These are phyloP conservation scores for Hericium erinaceus DNA, from an alignment of 768 basidiomycete genomes.

Conservation along the genomic window DNA sequence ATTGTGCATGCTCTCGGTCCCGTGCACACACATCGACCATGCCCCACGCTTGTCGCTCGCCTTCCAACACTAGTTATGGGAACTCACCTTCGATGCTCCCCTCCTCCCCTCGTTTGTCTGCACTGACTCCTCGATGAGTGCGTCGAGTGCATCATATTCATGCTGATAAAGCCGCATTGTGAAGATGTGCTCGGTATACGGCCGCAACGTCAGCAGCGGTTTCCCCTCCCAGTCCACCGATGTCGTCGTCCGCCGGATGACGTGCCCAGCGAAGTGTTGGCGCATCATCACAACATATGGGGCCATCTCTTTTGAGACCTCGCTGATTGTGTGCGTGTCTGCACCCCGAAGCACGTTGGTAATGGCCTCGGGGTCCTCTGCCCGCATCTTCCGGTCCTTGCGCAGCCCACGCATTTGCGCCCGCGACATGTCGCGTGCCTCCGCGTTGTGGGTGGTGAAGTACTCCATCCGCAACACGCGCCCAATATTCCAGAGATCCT, in stretches of 20 bases:
- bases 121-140: neutral
- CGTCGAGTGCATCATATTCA: neutral
- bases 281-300: neutral
- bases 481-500: neutral
- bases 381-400: neutral
- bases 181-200: neutral
- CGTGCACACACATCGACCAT: neutral
- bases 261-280: neutral
- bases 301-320: neutral
- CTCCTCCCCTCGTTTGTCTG: neutral
- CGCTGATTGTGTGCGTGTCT: neutral
- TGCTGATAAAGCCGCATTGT: neutral
- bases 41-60: neutral
- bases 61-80: neutral
- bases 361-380: neutral
- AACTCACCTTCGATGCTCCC: neutral
- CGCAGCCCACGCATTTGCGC: neutral
- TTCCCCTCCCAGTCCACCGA: neutral
- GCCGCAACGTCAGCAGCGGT: neutral
- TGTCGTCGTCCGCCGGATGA: neutral
- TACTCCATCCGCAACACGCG: neutral
- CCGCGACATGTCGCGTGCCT: neutral
- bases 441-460: neutral
- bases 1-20: neutral
- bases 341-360: neutral